phyloP scores from a whole-genome alignment of 768 basidiomycete genomes.

The Mrakia blollopis region DNA sequence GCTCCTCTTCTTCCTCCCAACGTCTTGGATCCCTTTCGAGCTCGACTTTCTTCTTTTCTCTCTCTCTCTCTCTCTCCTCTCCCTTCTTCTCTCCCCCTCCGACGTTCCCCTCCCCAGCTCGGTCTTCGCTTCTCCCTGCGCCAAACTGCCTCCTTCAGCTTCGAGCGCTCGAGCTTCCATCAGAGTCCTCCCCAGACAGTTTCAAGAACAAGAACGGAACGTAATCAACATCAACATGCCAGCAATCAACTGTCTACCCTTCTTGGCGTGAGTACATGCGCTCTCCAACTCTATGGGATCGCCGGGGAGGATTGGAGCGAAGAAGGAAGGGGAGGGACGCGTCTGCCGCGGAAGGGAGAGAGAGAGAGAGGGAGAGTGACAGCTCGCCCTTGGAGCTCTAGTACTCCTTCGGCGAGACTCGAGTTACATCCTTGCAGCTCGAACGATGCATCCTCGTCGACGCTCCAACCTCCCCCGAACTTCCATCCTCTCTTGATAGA shows the following conservation, averaged over 20 bases:
- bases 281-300: not conserved
- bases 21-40: not conserved
- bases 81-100: not conserved
- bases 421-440: too few species aligned
- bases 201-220: conserved; percentile 4
- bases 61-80: not conserved
- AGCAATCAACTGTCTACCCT: conserved; percentile 30
- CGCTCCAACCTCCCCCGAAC: too few species aligned
- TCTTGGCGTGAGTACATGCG: conserved; percentile 22
- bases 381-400: not conserved
- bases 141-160: not conserved
- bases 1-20: not conserved
- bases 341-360: not conserved
- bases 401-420: too few species aligned
- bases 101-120: not conserved
- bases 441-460: too few species aligned
- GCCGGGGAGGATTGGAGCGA: not conserved
- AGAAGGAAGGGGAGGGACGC: not conserved
- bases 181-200: not conserved
- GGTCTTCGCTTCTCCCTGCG: not conserved
- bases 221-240: conserved; percentile 8
- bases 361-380: too few species aligned
- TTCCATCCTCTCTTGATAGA: too few species aligned
- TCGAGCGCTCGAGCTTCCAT: not conserved
- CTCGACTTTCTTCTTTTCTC: not conserved